Evolutionary conservation across 1,139 yeast genomes (phyloP), one percentile per base, ranked within the genome.

Genomic region (Candida smagusa): DNA sequence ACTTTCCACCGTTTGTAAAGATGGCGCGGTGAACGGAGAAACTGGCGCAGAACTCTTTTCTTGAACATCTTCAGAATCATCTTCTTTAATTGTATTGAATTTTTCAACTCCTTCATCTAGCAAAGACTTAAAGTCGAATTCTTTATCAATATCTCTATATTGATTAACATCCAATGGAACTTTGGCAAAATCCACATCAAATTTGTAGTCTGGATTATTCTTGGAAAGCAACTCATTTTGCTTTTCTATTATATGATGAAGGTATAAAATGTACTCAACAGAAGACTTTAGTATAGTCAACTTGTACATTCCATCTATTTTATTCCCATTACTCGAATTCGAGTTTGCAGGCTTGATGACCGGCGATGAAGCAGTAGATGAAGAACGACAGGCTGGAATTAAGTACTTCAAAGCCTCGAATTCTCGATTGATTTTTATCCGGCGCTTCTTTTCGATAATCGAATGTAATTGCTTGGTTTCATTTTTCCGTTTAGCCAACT

Each of bases 391-490:
- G 9, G 94, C 90, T 2, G 95, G 95, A 13, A 86, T 81, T 36
- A 86, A 63, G 49, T 74, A 80, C 53, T 86, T 84, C 43, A 86
- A 69, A 2, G 92, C 89, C 53, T 84, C 94, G 55, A 85, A 86
- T 57, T 86, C 94, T 41, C 90, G 68, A 58, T 86, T 86, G 65
- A 86, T 84, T 56, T 84, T 84, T 40, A 82, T 74, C 40, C 95
- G 66, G 48, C 95, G 70, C 49, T 88, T 76, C 51, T 87, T 83
- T 55, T 86, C 95, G 45, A 86, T 86, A 33, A 84, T 81, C 6
- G 88, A 80, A 57, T 86, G 95, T 24, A 87, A 80, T 50, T 70
- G 75, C 45, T 69, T 71, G 58, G 63, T 84, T 46, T 83, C 86
- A 41, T 71, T 65, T 43, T 72, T 72, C 33, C 83, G 62, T 48